Evolutionary conservation across 2,329 filamentous ascomycete species (phyloP), one percentile per base, ranked within the genome.

Genomic region (Penicillium hesseltinei): DNA sequence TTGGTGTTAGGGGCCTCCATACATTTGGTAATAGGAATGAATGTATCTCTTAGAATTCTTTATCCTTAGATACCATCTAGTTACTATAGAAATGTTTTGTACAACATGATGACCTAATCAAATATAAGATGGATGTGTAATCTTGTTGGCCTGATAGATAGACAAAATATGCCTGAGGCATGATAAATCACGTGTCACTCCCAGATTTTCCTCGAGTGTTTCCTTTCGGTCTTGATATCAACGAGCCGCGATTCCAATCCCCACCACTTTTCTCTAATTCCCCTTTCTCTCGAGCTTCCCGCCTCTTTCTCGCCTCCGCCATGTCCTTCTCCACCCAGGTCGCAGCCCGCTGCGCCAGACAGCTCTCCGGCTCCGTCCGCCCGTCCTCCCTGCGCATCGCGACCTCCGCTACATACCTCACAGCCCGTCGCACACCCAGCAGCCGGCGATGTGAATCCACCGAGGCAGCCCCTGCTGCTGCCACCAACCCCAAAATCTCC

Each of bases 401-500:
- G 61, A 64, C 71, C 62, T 66, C 73, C 65, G 64, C 73, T 63
- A 69, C 75, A 72, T 73, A 73, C 61, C 67, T 71, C 62, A 66
- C 65, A 66, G 71, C 72, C 63, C 71, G 71, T 62, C 69, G 73
- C 66, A 73, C 69, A 62, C 66, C 73, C 57, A 68, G 85, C 62
- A 67, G 85, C 73, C 86, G 89, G 79, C 87, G 94, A 84, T 92
- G 91, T 89, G 90, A 94, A 78, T 93, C 91, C 62, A 92, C 91
- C 68, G 89, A 92, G 69, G 86, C 83, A 55, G 72, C 63, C 36
- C 61, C 69, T 56, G 81, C 82, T 54, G 78, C 81, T 56, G 75
- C 84, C 69, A 77, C 81, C 61, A 96, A 90, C 79, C 92, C 94
- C 62, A 99, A 99, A 85, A 96, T 99, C 71, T 78, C 88, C 68